Evolutionary conservation across 2,329 filamentous ascomycete genomes (phyloP), one percentile per base, ranked within the genome.

Genomic region (Exophiala viscosa): DNA sequence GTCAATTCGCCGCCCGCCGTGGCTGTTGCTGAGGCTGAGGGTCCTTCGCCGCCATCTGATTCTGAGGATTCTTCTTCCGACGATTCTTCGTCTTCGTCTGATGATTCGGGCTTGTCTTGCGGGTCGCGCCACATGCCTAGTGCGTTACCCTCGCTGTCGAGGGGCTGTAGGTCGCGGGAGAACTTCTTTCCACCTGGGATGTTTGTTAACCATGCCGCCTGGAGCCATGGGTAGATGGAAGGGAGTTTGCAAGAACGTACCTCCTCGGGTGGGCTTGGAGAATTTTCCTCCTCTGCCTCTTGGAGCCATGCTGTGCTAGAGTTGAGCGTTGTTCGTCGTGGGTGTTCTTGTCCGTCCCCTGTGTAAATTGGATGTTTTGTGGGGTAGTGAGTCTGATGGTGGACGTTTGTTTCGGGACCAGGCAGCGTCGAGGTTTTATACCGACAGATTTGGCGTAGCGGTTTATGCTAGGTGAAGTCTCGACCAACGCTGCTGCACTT

Each of bases 201-300:
- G 23, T 23, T 51, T 20, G 46, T 49, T 55, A 49, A 17, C 18
- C 18, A 50, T 31, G 28, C 23, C 48, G 44, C 15, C 40, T 55
- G 60, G 48, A 45, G 66, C 80, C 64, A 41, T 9, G 23, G 9
- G 9, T 20, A 13, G 5, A n/a, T 20, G 9, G 5, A 41, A 10
- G 23, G 17, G 39, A 18, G 34, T 28, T 28, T 28, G 23, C 23
- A 3, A 18, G 11, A 15, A 3, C n/a, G 18, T 74, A 92, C 92
- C 91, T 80, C 92, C 92, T 74, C 92, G 82, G 64, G 89, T 90
- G 62, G 87, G 90, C 78, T 96, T 97, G 76, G 84, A 88, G 72
- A 92, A 96, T 76, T 97, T 97, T 73, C 91, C 90, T 65, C 87
- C 90, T 68, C 91, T 87, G 64, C 89, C 90, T 69, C 90, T 70